Evolutionary conservation across 2,329 filamentous ascomycete species (phyloP).

Genomic region (Colletotrichum tanaceti): DNA sequence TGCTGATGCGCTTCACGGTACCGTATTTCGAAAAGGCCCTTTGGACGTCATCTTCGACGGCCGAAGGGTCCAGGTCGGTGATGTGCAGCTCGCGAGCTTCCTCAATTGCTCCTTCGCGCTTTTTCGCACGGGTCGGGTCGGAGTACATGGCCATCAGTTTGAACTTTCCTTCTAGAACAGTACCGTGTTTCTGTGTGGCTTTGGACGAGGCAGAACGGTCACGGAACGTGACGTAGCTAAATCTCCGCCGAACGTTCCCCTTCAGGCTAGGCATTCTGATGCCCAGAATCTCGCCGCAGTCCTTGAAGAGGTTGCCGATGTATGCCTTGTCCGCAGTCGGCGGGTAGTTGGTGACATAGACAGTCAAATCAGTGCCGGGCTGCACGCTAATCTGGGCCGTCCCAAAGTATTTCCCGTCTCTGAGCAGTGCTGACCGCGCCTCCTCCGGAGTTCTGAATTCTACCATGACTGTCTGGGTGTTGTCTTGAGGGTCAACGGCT

Average conservation of each 20-base stretch:
- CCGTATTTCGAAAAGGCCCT: constrained; percentile 82
- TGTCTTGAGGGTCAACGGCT: constrained; percentile 55
- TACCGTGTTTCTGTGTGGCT: constrained; percentile 79
- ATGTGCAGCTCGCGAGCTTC: constrained; percentile 90
- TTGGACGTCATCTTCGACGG: constrained; percentile 75
- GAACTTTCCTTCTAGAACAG: constrained; percentile 73
- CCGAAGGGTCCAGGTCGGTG: constrained; percentile 71
- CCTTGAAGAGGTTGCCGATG: constrained; percentile 75
- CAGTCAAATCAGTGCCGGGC: constrained; percentile 79
- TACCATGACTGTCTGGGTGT: constrained; percentile 76
- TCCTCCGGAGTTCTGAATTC: constrained; percentile 88
- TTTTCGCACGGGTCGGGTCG: constrained; percentile 81
- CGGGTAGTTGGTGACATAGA: constrained; percentile 93
- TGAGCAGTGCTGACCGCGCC: constrained; percentile 81
- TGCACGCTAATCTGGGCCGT: constrained; percentile 79
- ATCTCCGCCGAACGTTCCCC: constrained; percentile 86
- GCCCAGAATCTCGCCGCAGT: constrained; percentile 84
- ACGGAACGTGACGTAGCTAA: constrained; percentile 95
- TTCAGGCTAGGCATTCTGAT: constrained; percentile 93
- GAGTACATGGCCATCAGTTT: constrained; percentile 85
- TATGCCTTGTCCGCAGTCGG: constrained; percentile 77
- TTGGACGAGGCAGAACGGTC: constrained; percentile 74
- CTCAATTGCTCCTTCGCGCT: constrained; percentile 81
- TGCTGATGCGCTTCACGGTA: constrained; percentile 75
- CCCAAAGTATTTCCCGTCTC: constrained; percentile 83